Evolutionary conservation across 75 land plant species (phyloP).

Genomic region (Azolla pinnata): DNA sequence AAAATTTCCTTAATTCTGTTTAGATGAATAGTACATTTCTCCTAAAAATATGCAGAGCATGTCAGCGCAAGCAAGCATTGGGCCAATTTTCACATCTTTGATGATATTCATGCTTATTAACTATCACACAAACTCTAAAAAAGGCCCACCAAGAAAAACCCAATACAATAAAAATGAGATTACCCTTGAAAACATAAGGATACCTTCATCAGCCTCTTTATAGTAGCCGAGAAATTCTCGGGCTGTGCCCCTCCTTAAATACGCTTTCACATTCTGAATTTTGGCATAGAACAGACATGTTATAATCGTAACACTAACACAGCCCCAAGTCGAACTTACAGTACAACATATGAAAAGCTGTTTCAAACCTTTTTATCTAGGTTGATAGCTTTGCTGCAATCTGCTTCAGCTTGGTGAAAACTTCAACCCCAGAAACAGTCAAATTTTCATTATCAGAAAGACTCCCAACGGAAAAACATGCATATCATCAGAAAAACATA

Average conservation of each 20-base stretch:
- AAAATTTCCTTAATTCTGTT: too few relatives aligned
- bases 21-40: too few relatives aligned
- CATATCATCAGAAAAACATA: background rate
- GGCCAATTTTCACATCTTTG: too few relatives aligned
- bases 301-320: background rate
- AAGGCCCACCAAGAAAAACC: background rate
- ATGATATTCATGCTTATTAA: too few relatives aligned
- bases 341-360: background rate
- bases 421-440: constrained; percentile 18
- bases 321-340: background rate
- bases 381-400: constrained; percentile 59
- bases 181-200: background rate
- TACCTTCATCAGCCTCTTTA: constrained; percentile 86
- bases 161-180: background rate
- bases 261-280: constrained; percentile 74
- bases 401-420: constrained; percentile 62
- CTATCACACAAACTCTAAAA: background rate
- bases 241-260: constrained; percentile 86
- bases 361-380: constrained; percentile 80
- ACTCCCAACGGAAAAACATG: background rate
- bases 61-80: too few relatives aligned
- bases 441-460: background rate
- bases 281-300: background rate
- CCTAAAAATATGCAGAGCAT: too few relatives aligned
- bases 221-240: constrained; percentile 74